These are phyloP conservation scores for Globisporangium orthogonon DNA, from an alignment of 352 stramenopile species.

Conservation along the genomic window DNA sequence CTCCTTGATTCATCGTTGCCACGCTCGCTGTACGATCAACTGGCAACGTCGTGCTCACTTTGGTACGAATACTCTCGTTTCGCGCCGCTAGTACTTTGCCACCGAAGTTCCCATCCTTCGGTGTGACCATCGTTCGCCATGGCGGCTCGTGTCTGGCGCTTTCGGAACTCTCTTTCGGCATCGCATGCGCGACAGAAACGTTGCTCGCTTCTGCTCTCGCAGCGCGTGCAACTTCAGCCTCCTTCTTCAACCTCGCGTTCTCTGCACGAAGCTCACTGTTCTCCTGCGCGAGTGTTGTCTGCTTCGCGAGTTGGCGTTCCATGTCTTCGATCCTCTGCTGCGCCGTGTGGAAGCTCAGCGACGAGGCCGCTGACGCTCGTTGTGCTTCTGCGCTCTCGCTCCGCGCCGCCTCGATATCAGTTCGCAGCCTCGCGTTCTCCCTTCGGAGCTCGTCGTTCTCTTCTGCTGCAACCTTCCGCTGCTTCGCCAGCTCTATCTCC, in stretches of 20 bases:
- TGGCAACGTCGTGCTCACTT: not conserved
- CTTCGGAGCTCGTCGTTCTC: not conserved
- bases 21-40: not conserved
- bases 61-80: not conserved
- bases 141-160: too few relatives aligned
- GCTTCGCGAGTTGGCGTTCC: slow-evolving; percentile 29
- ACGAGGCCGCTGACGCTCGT: not conserved
- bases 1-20: not conserved
- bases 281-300: slow-evolving; percentile 36
- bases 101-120: too few relatives aligned
- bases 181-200: too few relatives aligned
- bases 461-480: not conserved
- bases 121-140: too few relatives aligned
- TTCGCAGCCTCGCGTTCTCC: not conserved
- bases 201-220: not conserved
- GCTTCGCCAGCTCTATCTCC: not conserved
- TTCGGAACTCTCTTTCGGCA: too few relatives aligned
- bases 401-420: not conserved
- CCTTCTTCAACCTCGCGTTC: slow-evolving; percentile 53
- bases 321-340: slow-evolving; percentile 14
- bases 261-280: slow-evolving; percentile 48
- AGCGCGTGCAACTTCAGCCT: slow-evolving; percentile 26
- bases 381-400: not conserved
- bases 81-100: not conserved
- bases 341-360: not conserved